Conservation (phyloP, 257 asterid genomes). For the Scutellaria baicalensis region DNA sequence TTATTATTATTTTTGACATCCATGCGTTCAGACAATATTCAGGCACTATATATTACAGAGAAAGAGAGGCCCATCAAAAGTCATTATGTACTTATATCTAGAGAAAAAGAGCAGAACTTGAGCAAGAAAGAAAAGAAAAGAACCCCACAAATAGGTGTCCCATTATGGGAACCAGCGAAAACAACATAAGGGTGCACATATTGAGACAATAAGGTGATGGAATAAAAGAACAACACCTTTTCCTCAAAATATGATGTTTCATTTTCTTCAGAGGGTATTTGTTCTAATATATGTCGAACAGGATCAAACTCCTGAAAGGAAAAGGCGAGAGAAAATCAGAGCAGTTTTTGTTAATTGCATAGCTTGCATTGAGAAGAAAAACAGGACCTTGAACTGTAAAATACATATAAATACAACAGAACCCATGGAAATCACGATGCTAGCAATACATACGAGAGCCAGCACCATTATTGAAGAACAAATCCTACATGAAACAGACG, state of each 20-base stretch:
- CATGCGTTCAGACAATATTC: neutral
- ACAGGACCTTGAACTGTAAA: neutral
- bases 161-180: neutral
- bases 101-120: neutral
- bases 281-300: conserved; percentile 64
- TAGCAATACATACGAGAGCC: neutral
- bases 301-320: conserved; percentile 79
- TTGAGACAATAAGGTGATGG: conserved; percentile 6
- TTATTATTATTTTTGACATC: neutral
- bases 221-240: conserved; percentile 42
- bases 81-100: neutral
- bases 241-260: conserved; percentile 74
- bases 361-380: conserved; percentile 1
- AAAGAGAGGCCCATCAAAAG: neutral
- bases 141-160: neutral
- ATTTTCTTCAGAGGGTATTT: conserved; percentile 63
- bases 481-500: conserved; percentile 9
- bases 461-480: conserved; percentile 11
- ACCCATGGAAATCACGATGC: neutral
- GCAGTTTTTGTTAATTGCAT: conserved; percentile 22
- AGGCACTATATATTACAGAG: neutral
- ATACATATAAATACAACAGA: neutral
- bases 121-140: neutral
- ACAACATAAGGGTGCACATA: neutral
- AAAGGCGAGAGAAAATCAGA: neutral